Conservation (phyloP, 2,329 filamentous ascomycete species). For the Elsinoe ampelina region DNA sequence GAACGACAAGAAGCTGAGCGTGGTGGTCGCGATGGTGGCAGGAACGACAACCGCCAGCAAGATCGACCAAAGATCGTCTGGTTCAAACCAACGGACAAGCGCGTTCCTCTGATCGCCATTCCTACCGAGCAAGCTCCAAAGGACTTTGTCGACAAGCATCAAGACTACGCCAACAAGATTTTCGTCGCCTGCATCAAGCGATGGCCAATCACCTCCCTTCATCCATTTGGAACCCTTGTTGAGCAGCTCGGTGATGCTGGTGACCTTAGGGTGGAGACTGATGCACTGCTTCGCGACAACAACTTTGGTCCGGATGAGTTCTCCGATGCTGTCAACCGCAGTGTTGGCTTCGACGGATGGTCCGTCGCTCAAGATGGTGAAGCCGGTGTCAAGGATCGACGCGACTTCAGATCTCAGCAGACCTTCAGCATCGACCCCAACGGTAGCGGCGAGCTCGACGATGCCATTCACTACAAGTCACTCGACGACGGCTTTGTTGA, state of each 20-base stretch:
- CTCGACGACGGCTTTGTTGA: slow-evolving; percentile 78
- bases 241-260: slow-evolving; percentile 97
- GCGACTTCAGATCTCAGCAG: slow-evolving; percentile 81
- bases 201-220: slow-evolving; percentile 98
- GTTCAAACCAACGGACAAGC: slow-evolving; percentile 99
- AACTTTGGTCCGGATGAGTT: slow-evolving; percentile 98
- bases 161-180: slow-evolving; percentile 94
- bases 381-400: slow-evolving; percentile 59
- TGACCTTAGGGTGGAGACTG: slow-evolving; percentile 93
- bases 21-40: slow-evolving; percentile 73
- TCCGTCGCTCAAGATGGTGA: slow-evolving; percentile 76
- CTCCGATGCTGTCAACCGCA: slow-evolving; percentile 89
- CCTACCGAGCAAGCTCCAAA: slow-evolving; percentile 95
- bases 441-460: slow-evolving; percentile 77
- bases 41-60: slow-evolving; percentile 64
- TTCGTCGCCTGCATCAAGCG: slow-evolving; percentile 99
- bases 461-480: slow-evolving; percentile 85
- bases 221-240: slow-evolving; percentile 94
- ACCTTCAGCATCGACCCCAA: slow-evolving; percentile 90
- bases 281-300: slow-evolving; percentile 93
- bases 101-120: slow-evolving; percentile 94
- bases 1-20: slow-evolving; percentile 98
- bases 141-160: slow-evolving; percentile 97
- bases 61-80: slow-evolving; percentile 99
- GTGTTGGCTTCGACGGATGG: slow-evolving; percentile 88